A percentile compares a stretch with the other conserved stretches of the same genome.
Evolutionary conservation across 1,139 yeast genomes (phyloP).

Genomic region (Pneumocystis carinii): DNA sequence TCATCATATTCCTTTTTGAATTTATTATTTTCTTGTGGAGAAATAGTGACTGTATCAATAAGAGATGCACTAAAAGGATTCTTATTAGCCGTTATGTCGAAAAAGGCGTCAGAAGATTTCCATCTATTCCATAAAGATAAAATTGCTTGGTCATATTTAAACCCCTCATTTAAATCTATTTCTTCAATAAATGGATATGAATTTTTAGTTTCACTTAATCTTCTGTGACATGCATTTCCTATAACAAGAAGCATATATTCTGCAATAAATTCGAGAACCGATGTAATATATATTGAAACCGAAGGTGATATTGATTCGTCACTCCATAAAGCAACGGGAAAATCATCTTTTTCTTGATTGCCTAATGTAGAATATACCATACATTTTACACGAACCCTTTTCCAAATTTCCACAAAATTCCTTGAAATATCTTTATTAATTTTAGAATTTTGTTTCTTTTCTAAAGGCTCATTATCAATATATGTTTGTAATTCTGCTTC

Average conservation of each 20-base stretch:
- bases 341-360: conserved; percentile 12
- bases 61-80: background rate
- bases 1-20: background rate
- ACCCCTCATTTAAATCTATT: background rate
- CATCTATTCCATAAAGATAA: background rate
- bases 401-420: conserved; percentile 11
- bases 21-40: background rate
- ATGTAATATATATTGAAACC: background rate
- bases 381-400: conserved; percentile 12
- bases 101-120: background rate
- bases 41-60: background rate
- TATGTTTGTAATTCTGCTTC: conserved; percentile 14
- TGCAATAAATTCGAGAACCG: background rate
- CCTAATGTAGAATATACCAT: conserved; percentile 16
- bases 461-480: conserved; percentile 9
- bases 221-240: background rate
- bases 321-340: background rate
- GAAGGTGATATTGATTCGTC: background rate
- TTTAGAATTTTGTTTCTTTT: conserved; percentile 2
- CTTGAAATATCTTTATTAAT: background rate
- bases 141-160: background rate
- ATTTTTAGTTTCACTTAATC: background rate
- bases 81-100: background rate
- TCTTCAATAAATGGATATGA: background rate
- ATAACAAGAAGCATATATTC: background rate